Evolutionary conservation across 2,329 filamentous ascomycete genomes (phyloP).

Genomic region (Aureobasidium namibiae): DNA sequence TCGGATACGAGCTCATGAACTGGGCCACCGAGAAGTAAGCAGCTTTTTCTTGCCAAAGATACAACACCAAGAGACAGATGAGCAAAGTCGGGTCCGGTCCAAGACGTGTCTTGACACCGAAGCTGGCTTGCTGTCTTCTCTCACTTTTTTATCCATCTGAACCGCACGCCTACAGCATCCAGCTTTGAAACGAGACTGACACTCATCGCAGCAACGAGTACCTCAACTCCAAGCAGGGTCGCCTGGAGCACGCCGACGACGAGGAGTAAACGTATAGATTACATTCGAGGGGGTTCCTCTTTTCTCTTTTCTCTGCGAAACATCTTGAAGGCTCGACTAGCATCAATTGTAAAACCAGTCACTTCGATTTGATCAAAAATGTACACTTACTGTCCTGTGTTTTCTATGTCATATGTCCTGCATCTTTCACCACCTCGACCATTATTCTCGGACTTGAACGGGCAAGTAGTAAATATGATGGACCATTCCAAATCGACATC

Average conservation of each 20-base stretch:
- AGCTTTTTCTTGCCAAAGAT: neutral
- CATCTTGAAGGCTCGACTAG: constrained; percentile 9
- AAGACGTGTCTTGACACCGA: neutral
- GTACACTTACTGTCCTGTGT: neutral
- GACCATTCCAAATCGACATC: neutral
- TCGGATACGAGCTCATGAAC: constrained; percentile 73
- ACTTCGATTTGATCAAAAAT: constrained; percentile 2
- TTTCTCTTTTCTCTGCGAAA: neutral
- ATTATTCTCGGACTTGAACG: neutral
- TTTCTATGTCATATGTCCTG: neutral
- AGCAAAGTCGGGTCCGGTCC: neutral
- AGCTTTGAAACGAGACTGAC: constrained; percentile 12
- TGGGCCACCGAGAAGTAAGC: constrained; percentile 87
- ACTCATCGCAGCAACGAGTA: constrained; percentile 58
- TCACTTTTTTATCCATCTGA: too few relatives aligned
- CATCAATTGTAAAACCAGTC: constrained; percentile 11
- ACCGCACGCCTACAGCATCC: too few relatives aligned
- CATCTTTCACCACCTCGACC: neutral
- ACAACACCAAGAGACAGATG: constrained; percentile 12
- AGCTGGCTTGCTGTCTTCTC: neutral
- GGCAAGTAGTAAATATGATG: neutral
- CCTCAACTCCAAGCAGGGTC: constrained; percentile 70
- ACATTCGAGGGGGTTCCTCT: neutral
- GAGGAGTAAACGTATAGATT: constrained; percentile 27
- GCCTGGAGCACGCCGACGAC: constrained; percentile 44